Evolutionary conservation across 163 green algal genomes (phyloP).

Genomic region (Coccomyxa subellipsoidea): DNA sequence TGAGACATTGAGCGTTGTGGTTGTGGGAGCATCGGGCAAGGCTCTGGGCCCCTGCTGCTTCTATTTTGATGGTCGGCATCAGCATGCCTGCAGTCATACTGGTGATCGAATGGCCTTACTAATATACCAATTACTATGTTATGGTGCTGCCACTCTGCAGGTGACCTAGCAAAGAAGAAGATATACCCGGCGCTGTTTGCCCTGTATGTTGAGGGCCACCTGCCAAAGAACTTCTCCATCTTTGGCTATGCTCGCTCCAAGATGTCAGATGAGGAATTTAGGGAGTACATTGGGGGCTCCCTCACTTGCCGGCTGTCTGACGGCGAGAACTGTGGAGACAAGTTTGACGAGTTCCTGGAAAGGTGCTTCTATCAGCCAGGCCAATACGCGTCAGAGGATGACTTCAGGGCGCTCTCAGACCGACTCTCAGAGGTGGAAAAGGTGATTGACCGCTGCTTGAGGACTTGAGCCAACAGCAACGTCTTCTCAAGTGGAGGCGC

Average conservation of each 20-base stretch:
- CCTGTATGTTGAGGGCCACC: slow-evolving; percentile 67
- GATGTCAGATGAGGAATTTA: slow-evolving; percentile 65
- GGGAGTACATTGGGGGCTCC: slow-evolving; percentile 33
- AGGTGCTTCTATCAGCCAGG: slow-evolving; percentile 47
- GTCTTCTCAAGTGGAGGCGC: background rate
- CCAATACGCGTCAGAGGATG: slow-evolving; percentile 46
- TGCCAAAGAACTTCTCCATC: slow-evolving; percentile 57
- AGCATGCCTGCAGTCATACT: background rate
- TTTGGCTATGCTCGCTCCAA: slow-evolving; percentile 85
- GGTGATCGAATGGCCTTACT: background rate
- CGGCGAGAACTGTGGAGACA: slow-evolving; percentile 31
- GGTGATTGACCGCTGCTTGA: background rate
- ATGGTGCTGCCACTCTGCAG: slow-evolving; percentile 16
- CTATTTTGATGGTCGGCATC: background rate
- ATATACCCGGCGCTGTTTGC: slow-evolving; percentile 93
- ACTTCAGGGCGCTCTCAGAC: slow-evolving; percentile 47
- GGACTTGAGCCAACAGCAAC: background rate
- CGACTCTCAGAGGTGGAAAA: slow-evolving; percentile 32
- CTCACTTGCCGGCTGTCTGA: slow-evolving; percentile 55
- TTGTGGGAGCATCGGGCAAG: slow-evolving; percentile 74
- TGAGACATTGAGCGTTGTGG: slow-evolving; percentile 64
- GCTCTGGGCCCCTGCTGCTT: background rate
- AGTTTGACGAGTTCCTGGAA: slow-evolving; percentile 55
- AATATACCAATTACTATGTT: background rate
- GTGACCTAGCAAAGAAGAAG: slow-evolving; percentile 93